phyloP scores from a whole-genome alignment of 352 stramenopile genomes.

The Globisporangium spiculum region DNA sequence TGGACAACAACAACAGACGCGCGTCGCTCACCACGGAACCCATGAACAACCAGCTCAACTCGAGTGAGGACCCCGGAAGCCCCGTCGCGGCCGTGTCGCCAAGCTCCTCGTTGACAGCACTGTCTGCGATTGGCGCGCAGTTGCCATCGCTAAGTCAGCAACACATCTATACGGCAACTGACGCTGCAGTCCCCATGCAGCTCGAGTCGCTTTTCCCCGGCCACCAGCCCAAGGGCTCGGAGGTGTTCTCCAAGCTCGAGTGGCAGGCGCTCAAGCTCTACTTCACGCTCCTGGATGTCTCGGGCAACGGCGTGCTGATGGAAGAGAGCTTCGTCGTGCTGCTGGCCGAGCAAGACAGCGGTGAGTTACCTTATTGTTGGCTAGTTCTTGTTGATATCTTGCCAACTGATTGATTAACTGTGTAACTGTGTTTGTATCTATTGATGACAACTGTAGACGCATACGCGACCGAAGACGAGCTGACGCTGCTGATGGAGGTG shows the following conservation, averaged over 20 bases:
- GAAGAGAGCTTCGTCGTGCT: slow-evolving; percentile 83
- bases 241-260: slow-evolving; percentile 63
- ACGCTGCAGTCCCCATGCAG: background rate
- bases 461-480: slow-evolving; percentile 80
- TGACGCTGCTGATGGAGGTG: slow-evolving; percentile 72
- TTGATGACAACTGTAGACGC: slow-evolving; percentile 40
- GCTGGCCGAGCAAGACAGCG: slow-evolving; percentile 75
- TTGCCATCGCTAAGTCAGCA: background rate
- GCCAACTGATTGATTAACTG: background rate
- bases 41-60: slow-evolving; percentile 17
- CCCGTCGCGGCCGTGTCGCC: slow-evolving; percentile 1
- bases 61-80: slow-evolving; percentile 14
- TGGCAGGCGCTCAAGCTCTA: slow-evolving; percentile 79
- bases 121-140: background rate
- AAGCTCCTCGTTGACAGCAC: background rate
- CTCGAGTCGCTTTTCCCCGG: background rate
- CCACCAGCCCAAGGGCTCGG: slow-evolving; percentile 27
- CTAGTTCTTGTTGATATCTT: background rate
- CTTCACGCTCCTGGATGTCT: slow-evolving; percentile 67
- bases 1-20: background rate
- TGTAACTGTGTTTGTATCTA: background rate
- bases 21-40: slow-evolving; percentile 12
- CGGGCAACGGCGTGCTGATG: slow-evolving; percentile 63
- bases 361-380: slow-evolving; percentile 27
- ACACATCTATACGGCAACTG: background rate